phyloP scores from a whole-genome alignment of 2,329 filamentous ascomycete genomes.

The Neofusicoccum umdonicola region DNA sequence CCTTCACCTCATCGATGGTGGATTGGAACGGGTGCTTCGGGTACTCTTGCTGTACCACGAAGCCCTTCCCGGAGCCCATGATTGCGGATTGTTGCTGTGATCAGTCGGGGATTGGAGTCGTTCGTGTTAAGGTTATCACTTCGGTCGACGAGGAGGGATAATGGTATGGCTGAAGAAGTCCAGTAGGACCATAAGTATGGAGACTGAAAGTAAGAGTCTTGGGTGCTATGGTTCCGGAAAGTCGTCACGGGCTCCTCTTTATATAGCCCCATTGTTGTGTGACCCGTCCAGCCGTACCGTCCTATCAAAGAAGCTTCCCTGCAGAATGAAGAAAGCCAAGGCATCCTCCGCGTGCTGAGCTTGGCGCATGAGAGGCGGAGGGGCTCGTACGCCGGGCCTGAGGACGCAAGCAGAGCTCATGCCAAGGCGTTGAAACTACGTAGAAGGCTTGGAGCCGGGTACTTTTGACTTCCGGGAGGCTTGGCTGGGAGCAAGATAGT shows the following conservation, averaged over 20 bases:
- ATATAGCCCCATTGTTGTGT: slow-evolving; percentile 5
- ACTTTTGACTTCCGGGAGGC: background rate
- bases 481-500: slow-evolving; percentile 1
- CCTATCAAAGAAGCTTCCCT: slow-evolving; percentile 13
- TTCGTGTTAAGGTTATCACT: background rate
- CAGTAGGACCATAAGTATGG: background rate
- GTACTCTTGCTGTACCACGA: slow-evolving; percentile 19
- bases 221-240: background rate
- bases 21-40: slow-evolving; percentile 24
- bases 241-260: background rate
- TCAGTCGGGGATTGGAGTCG: background rate
- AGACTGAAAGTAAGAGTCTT: background rate
- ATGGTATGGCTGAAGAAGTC: slow-evolving; percentile 9
- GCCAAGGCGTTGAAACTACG: background rate
- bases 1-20: slow-evolving; percentile 18
- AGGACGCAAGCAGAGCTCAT: background rate
- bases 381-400: background rate
- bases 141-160: background rate
- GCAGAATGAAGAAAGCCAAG: slow-evolving; percentile 15
- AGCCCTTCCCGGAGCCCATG: slow-evolving; percentile 22
- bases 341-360: background rate
- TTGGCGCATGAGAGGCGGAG: slow-evolving; percentile 7
- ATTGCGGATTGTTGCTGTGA: background rate
- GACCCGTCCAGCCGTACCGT: background rate
- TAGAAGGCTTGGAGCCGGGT: slow-evolving; percentile 10